Percentiles rank a stretch among this genome's conserved stretches.
These are phyloP conservation scores for Botrytis galanthina DNA, from an alignment of 2,329 filamentous ascomycete genomes.

Conservation along the genomic window DNA sequence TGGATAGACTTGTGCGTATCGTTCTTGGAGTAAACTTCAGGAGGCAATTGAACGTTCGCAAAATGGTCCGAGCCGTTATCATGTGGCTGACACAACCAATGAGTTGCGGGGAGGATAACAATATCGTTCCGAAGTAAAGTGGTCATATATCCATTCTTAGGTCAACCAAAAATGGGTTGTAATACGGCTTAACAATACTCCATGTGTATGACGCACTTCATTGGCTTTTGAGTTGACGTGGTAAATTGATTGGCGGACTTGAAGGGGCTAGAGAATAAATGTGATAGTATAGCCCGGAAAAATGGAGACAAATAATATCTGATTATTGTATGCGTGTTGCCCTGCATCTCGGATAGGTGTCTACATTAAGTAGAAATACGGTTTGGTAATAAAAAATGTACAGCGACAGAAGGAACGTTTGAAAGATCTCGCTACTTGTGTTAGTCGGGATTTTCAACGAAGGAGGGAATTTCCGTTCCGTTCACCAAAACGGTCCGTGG, in stretches of 20 bases:
- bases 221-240: background rate
- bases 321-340: slow-evolving; percentile 8
- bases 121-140: background rate
- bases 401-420: background rate
- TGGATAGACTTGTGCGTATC: background rate
- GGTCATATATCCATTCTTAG: background rate
- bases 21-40: background rate
- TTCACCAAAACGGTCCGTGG: background rate
- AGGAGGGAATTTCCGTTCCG: background rate
- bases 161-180: background rate
- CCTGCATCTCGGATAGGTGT: slow-evolving; percentile 1
- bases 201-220: slow-evolving; percentile 1
- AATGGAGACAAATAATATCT: background rate
- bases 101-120: background rate
- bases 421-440: background rate
- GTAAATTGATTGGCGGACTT: background rate
- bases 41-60: background rate
- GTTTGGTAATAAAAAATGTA: background rate
- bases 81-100: slow-evolving; percentile 4
- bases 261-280: background rate
- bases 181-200: slow-evolving; percentile 17
- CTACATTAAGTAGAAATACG: background rate
- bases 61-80: slow-evolving; percentile 1
- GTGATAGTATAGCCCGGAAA: slow-evolving; percentile 9
- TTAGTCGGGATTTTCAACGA: background rate